Evolutionary conservation across 495 filamentous ascomycete genomes (phyloP).

Genomic region (Bombardia bombarda): DNA sequence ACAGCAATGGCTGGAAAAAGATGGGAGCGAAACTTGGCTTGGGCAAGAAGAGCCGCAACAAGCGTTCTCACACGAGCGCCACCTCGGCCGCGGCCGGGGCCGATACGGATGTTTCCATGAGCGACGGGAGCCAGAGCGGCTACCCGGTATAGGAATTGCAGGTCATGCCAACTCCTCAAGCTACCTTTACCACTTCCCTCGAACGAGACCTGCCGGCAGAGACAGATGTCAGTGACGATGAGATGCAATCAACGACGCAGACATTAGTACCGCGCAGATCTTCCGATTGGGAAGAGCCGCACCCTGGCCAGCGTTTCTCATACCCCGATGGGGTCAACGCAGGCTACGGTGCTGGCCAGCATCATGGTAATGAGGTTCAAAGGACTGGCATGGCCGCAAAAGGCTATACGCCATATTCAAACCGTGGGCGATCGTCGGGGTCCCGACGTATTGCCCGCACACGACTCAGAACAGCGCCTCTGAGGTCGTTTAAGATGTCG

Average conservation of each 20-base stretch:
- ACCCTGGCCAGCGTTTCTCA: slow-evolving; percentile 34
- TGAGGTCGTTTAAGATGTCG: slow-evolving; percentile 31
- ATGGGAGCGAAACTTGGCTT: slow-evolving; percentile 71
- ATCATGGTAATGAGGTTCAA: slow-evolving; percentile 24
- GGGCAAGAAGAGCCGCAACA: slow-evolving; percentile 46
- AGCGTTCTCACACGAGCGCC: slow-evolving; percentile 30
- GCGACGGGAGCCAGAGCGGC: slow-evolving; percentile 22
- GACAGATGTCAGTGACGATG: slow-evolving; percentile 12
- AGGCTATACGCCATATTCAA: slow-evolving; percentile 21
- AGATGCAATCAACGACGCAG: slow-evolving; percentile 9
- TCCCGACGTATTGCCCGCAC: slow-evolving; percentile 20
- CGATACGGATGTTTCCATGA: slow-evolving; percentile 15
- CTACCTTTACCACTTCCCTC: slow-evolving; percentile 22
- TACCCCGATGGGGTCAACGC: slow-evolving; percentile 22
- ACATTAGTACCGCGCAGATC: slow-evolving; percentile 10
- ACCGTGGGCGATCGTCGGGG: slow-evolving; percentile 12
- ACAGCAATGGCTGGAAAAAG: slow-evolving; percentile 70
- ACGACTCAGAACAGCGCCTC: slow-evolving; percentile 18
- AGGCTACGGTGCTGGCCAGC: slow-evolving; percentile 19
- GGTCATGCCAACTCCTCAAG: slow-evolving; percentile 40
- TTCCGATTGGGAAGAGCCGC: slow-evolving; percentile 37
- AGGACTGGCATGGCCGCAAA: slow-evolving; percentile 49
- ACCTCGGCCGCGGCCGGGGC: slow-evolving; percentile 21
- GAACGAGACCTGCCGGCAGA: slow-evolving; percentile 4
- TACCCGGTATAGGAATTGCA: slow-evolving; percentile 45